These are phyloP conservation scores for Fusarium concolor DNA, from an alignment of 2,329 filamentous ascomycete genomes.

Conservation along the genomic window DNA sequence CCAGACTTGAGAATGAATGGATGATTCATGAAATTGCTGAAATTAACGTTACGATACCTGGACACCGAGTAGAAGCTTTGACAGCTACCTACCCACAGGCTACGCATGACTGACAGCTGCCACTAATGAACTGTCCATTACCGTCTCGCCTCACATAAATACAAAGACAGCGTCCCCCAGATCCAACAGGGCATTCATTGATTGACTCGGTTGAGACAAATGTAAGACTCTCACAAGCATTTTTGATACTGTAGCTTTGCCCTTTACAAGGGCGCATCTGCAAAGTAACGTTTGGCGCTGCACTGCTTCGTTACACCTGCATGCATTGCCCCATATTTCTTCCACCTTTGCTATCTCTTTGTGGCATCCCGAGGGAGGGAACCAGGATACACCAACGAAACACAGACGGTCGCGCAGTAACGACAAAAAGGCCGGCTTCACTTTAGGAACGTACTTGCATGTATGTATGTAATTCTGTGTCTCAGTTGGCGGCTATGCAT, in stretches of 20 bases:
- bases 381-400: slow-evolving; percentile 30
- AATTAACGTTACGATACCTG: slow-evolving; percentile 34
- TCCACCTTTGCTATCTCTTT: slow-evolving; percentile 23
- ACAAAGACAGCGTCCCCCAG: neutral
- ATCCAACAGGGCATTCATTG: slow-evolving; percentile 1
- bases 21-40: slow-evolving; percentile 38
- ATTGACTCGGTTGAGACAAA: slow-evolving; percentile 17
- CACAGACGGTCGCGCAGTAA: slow-evolving; percentile 17
- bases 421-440: slow-evolving; percentile 9
- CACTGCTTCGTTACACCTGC: slow-evolving; percentile 39
- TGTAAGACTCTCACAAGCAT: neutral
- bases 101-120: neutral
- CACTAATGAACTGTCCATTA: slow-evolving; percentile 1
- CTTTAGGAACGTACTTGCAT: slow-evolving; percentile 24
- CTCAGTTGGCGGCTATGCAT: neutral
- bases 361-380: slow-evolving; percentile 35
- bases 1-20: slow-evolving; percentile 7
- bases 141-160: too few relatives aligned
- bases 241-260: slow-evolving; percentile 1
- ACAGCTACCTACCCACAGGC: neutral
- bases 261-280: slow-evolving; percentile 21
- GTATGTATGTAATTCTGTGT: neutral
- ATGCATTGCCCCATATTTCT: slow-evolving; percentile 23
- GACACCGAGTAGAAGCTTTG: slow-evolving; percentile 5
- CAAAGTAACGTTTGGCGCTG: slow-evolving; percentile 35